Conservation (phyloP, 2,329 filamentous ascomycete species). For the Amauroascus verrucosus region DNA sequence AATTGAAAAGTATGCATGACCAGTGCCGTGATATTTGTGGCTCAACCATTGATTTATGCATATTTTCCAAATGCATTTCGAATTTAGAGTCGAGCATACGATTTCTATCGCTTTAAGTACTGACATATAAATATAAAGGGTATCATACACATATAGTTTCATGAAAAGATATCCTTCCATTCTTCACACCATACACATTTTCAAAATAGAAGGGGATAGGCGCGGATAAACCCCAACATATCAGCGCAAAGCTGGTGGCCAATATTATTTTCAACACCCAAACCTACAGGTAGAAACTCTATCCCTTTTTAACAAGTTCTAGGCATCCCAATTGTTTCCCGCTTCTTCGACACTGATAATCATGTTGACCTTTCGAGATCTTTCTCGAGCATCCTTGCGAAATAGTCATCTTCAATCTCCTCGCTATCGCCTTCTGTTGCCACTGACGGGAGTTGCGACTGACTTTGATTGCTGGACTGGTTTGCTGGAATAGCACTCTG, state of each 20-base stretch:
- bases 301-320: not conserved
- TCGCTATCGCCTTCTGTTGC: not conserved
- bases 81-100: no score
- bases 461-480: not conserved
- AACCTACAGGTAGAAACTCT: not conserved
- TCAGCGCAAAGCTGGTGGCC: not conserved
- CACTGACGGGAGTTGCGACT: not conserved
- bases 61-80: no score
- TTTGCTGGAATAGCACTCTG: not conserved
- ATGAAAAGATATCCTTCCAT: not conserved
- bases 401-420: constrained; percentile 16
- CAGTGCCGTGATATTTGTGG: no score
- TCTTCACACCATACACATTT: not conserved
- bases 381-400: constrained; percentile 22
- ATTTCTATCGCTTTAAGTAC: not conserved
- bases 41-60: no score
- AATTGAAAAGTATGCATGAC: no score
- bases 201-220: no score
- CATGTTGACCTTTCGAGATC: constrained; percentile 17
- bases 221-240: no score
- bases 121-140: not conserved
- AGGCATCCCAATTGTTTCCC: not conserved
- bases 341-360: not conserved
- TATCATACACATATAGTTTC: constrained; percentile 7
- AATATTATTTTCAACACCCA: not conserved